Evolutionary conservation across 306 rosid species (phyloP), one percentile per base, ranked within the genome.

Genomic region (Quercus wislizeni): DNA sequence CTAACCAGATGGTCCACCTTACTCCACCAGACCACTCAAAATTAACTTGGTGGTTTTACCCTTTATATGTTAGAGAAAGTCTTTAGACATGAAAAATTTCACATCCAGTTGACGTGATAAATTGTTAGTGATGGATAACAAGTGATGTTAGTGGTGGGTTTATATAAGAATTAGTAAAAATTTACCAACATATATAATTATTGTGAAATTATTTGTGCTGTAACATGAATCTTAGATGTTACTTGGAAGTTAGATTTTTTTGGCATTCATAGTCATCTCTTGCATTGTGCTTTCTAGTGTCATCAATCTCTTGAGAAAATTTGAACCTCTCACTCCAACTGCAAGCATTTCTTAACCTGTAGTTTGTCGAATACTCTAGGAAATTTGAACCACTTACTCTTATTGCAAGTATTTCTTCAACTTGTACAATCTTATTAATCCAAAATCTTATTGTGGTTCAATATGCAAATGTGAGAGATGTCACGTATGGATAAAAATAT

Each of bases 101-200:
- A 8, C 3, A 7, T 41, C 11, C 0, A 0, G 0, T 0, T 8
- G 3, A 41, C 0, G 1, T 41, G 46, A 8, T 41, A 41, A 7
- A 41, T 41, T 41, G 11, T 41, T 41, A 8, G 3, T 8, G 11
- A 38, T 38, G 0, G 2, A 2, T 38, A 38, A 38, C 0, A 38
- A 38, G 1, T 2, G 2, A 8, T 38, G 0, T 7, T 38, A 38
- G 11, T 38, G 3, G 0, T 41, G 1, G 0, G 0, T 8, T 8
- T 1, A 7, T 41, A 41, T 41, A 41, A 41, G 0, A 41, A 41
- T 8, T 0, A 8, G 12, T 38, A 35, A 35, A 35, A 38, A 38
- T 38, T 38, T 38, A 38, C 0, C 0, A 41, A 8, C 46, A 2
- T n/a, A n/a, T n/a, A n/a, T 41, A 41, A 41, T 41, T 41, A 8